Evolutionary conservation across 148 eudicot species (phyloP), one percentile per base, ranked within the genome.

Genomic region (Fagopyrum homotropicum): DNA sequence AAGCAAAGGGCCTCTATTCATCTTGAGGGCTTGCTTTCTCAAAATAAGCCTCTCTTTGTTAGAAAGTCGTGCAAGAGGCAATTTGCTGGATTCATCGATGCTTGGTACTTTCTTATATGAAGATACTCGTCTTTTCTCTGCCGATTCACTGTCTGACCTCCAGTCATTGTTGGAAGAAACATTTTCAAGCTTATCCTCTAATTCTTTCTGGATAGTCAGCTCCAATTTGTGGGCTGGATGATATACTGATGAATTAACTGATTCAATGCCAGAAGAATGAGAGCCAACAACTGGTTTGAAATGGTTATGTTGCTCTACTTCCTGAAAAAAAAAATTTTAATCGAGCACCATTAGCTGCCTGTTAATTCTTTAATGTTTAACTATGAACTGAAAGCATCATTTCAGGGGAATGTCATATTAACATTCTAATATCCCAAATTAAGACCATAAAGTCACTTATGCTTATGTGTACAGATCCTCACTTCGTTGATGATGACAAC

Each of bases 31-130:
- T 78, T 90, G 92, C 82, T 89, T 89, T 72, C 99, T 80, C 79
- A 95, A 75, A 80, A 90, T 85, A 76, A 95, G 94, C 84, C 97
- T 90, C 77, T 95, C 99, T 85, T 77, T 92, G 74, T 90, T 95
- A 55, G 98, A 89, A 79, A 95, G 92, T 60, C 84, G 79, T 73
- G 50, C 75, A 69, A 88, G 55, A 59, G 88, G 79, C 60, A 63
- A 50, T 57, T 50, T 72, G 55, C 30, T 10, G 51, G 87, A 69
- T 30, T 29, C 61, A 43, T 70, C 75, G 35, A n/a, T 66, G 47
- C 43, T 43, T 15, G 71, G 74, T 48, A 43, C 60, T 79, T 72
- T 78, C 43, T 72, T 74, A 61, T 43, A 76, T 68, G 81, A 52
- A 73, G 80, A 29, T 46, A 64, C 59, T 45, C 72, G 15, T 72